Base-by-base conservation (phyloP, 768 basidiomycete species). In the Clavaria fumosa region DNA sequence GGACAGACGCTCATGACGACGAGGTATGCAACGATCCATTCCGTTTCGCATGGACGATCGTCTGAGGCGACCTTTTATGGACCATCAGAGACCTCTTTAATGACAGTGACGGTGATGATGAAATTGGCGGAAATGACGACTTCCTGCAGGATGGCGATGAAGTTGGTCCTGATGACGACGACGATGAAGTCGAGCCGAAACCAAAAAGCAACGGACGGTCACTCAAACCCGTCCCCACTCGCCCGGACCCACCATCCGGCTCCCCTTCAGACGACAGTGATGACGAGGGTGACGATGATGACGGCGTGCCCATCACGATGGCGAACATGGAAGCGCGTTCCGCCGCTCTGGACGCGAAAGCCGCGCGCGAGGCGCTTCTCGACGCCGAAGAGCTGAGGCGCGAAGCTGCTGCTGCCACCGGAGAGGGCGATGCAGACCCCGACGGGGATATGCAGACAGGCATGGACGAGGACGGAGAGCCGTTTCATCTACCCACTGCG, bases 301-400 rank as follows among this genome's bases (percentile, higher is more conserved):
- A 40, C 4, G 60, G 54, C 7, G 67, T 53, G 9, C 78, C 63
- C 36, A 57, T 77, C 23, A 89, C 84, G 5, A 74, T 75, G 58
- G 70, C 69, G 18, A 89, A 86, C 49, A 84, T 89, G 69, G 85
- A 81, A 45, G 70, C 74, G 24, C 75, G 75, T 19, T 88, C 85
- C 31, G 72, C 72, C 38, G 81, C 80, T 36, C 56, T 88, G 35
- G 85, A 89, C 46, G 75, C 66, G 15, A 60, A 67, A 45, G 75
- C 73, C 4, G 67, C 65, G 18, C 72, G 60, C 7, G 81, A 86
- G 40, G 82, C 77, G 2, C 70, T 72, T 50, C 59, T 82, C 19
- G 80, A 81, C 47, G 53, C 64, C 0, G 70, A 74, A 47, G 83
- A 86, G 48, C 53, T 75, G 35, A n/a, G n/a, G n/a, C 73, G 72